These are phyloP conservation scores for Citrullus colocynthis DNA, from an alignment of 306 rosid species.

Conservation along the genomic window DNA sequence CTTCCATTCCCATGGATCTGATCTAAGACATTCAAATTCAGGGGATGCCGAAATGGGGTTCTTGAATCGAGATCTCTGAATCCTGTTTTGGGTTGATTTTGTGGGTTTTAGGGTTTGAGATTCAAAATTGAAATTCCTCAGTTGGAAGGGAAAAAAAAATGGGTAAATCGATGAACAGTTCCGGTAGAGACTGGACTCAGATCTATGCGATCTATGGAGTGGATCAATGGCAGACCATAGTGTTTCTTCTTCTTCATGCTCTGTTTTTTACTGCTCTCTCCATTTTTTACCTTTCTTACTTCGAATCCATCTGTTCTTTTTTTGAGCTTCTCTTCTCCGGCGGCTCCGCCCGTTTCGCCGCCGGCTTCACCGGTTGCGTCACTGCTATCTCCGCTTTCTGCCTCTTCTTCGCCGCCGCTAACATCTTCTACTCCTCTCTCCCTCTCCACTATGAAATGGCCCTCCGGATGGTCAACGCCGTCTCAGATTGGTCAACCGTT, in stretches of 20 bases:
- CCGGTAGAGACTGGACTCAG: constrained; percentile 76
- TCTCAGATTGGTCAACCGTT: constrained; percentile 87
- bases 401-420: constrained; percentile 76
- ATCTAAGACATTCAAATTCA: neutral
- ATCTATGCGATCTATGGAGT: constrained; percentile 88
- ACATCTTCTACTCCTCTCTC: constrained; percentile 85
- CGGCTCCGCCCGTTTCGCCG: constrained; percentile 64
- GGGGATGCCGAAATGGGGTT: neutral
- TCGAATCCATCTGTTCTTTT: constrained; percentile 33
- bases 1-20: neutral
- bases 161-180: constrained; percentile 41
- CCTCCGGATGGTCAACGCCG: constrained; percentile 67
- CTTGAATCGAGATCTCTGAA: neutral
- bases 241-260: constrained; percentile 66
- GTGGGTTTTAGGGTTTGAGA: neutral
- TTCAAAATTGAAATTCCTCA: neutral
- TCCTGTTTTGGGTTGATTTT: neutral
- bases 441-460: constrained; percentile 90
- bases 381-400: constrained; percentile 72
- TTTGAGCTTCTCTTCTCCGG: constrained; percentile 43
- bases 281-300: constrained; percentile 52
- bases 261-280: constrained; percentile 56
- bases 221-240: constrained; percentile 82
- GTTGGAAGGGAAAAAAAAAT: constrained; percentile 6
- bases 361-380: constrained; percentile 78